phyloP scores from a whole-genome alignment of 805 yeast species.

The Geotrichum ghanense region DNA sequence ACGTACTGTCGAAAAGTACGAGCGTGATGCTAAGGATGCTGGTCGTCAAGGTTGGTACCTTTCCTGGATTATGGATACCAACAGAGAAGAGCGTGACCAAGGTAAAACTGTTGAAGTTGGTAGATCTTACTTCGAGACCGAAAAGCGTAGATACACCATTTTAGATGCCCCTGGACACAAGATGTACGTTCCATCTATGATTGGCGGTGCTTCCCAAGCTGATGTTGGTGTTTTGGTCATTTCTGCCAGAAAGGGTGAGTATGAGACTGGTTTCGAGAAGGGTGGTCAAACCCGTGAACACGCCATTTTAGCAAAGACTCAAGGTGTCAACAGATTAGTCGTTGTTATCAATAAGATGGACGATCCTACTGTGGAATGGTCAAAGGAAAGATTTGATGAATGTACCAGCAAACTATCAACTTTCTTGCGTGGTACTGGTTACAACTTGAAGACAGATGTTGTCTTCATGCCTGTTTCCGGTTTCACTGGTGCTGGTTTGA shows the following conservation, averaged over 20 bases:
- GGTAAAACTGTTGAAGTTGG: conserved; percentile 99
- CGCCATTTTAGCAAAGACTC: conserved; percentile 93
- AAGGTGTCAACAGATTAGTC: conserved; percentile 88
- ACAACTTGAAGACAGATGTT: conserved; percentile 72
- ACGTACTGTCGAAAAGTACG: conserved; percentile 96
- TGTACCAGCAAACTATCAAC: conserved; percentile 72
- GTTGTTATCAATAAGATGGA: conserved; percentile 98
- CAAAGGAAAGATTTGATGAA: conserved; percentile 90
- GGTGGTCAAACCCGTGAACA: conserved; percentile 99
- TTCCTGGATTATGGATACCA: conserved; percentile 99
- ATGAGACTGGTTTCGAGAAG: conserved; percentile 97
- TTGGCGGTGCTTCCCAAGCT: conserved; percentile 99
- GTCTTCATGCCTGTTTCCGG: conserved; percentile 96
- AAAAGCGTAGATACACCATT: conserved; percentile 93
- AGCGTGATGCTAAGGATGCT: conserved; percentile 97
- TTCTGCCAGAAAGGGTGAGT: conserved; percentile 98
- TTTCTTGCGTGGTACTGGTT: conserved; percentile 75
- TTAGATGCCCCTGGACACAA: conserved; percentile 99
- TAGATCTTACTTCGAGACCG: conserved; percentile 95
- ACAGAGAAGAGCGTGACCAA: conserved; percentile 96
- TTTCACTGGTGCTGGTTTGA: conserved; percentile 92
- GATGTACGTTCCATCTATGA: conserved; percentile 97
- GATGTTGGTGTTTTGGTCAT: conserved; percentile 96
- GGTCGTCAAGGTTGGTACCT: conserved; percentile 99
- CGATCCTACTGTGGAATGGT: conserved; percentile 94